Evolutionary conservation across 495 filamentous ascomycete species (phyloP).

Genomic region (Penicillium atrosanguineum): DNA sequence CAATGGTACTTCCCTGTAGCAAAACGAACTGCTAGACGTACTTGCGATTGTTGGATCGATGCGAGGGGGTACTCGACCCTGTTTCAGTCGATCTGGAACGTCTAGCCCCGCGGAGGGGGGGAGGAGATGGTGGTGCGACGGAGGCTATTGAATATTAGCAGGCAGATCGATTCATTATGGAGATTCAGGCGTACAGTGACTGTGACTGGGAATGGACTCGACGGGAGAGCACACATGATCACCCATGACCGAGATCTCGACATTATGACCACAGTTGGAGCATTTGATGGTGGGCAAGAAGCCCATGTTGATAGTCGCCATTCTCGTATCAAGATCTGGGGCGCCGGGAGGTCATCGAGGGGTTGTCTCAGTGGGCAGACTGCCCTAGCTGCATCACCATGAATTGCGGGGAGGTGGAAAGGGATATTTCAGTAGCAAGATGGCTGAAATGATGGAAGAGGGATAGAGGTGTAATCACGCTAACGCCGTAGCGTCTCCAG

Average conservation of each 20-base stretch:
- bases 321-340: slow-evolving; percentile 3
- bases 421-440: neutral
- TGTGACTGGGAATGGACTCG: neutral
- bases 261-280: slow-evolving; percentile 79
- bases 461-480: slow-evolving; percentile 2
- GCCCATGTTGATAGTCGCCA: slow-evolving; percentile 41
- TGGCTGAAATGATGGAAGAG: neutral
- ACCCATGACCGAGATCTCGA: slow-evolving; percentile 89
- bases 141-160: slow-evolving; percentile 10
- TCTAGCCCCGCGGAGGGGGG: slow-evolving; percentile 29
- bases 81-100: slow-evolving; percentile 23
- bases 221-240: slow-evolving; percentile 70
- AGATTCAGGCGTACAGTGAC: neutral
- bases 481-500: slow-evolving; percentile 24
- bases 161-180: neutral
- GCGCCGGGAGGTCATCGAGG: slow-evolving; percentile 12
- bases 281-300: slow-evolving; percentile 94
- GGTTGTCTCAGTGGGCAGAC: slow-evolving; percentile 9
- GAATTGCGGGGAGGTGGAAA: neutral
- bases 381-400: slow-evolving; percentile 10
- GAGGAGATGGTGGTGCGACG: slow-evolving; percentile 37
- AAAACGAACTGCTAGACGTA: slow-evolving; percentile 29
- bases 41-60: slow-evolving; percentile 57
- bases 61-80: slow-evolving; percentile 41
- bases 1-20: slow-evolving; percentile 7